A percentile compares a stretch with the other conserved stretches of the same genome.
Conservation (phyloP, 1,284 basidiomycete species). For the Exobasidium rhododendri region DNA sequence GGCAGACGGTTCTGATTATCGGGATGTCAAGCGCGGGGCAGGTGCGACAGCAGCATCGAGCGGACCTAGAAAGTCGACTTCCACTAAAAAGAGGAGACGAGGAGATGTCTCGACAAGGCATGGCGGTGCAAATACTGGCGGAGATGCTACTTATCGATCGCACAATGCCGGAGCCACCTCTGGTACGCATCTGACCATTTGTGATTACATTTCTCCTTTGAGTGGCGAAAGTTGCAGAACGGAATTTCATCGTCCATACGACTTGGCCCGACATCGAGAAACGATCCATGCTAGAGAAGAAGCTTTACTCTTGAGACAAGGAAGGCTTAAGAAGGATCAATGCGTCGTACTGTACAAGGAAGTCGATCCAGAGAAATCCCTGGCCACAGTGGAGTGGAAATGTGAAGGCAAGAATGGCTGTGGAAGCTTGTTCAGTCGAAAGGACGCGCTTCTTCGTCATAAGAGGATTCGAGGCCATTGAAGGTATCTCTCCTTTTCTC, state of each 20-base stretch:
- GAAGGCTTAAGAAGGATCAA: slow-evolving; percentile 39
- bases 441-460: slow-evolving; percentile 50
- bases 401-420: slow-evolving; percentile 40
- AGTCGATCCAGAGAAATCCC: slow-evolving; percentile 49
- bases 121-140: slow-evolving; percentile 2
- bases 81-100: slow-evolving; percentile 11
- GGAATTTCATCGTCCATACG: slow-evolving; percentile 52
- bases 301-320: slow-evolving; percentile 41
- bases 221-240: slow-evolving; percentile 44
- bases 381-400: slow-evolving; percentile 50
- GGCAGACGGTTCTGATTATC: slow-evolving; percentile 31
- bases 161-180: neutral
- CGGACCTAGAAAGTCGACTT: slow-evolving; percentile 5
- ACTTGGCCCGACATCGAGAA: slow-evolving; percentile 50
- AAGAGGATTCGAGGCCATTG: slow-evolving; percentile 14
- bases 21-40: slow-evolving; percentile 4
- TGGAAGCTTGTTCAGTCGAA: slow-evolving; percentile 27
- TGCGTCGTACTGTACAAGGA: slow-evolving; percentile 52
- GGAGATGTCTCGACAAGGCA: neutral
- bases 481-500: neutral
- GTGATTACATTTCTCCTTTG: slow-evolving; percentile 50
- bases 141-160: neutral
- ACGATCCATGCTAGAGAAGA: slow-evolving; percentile 53
- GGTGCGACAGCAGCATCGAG: neutral
- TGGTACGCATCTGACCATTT: slow-evolving; percentile 16